Percentiles rank a stretch among this genome's conserved stretches.
phyloP scores from a whole-genome alignment of 768 basidiomycete species.

The Tricholoma flavovirens region DNA sequence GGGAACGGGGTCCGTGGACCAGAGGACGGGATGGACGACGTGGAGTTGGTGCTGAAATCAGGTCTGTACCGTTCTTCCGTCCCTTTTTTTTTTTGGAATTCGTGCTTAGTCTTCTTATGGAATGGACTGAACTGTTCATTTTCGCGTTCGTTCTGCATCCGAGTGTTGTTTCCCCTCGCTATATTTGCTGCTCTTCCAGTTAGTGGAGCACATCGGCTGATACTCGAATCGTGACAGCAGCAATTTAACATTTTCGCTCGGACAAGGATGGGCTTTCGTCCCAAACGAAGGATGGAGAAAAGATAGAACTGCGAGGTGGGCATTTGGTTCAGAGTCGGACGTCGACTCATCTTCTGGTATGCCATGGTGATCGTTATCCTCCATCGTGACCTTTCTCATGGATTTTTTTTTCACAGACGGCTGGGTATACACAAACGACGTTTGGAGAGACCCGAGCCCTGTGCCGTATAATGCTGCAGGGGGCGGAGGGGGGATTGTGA shows the following conservation, averaged over 20 bases:
- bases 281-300: slow-evolving; percentile 74
- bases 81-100: too few relatives aligned
- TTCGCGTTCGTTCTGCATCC: not conserved
- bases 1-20: slow-evolving; percentile 65
- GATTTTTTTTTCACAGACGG: slow-evolving; percentile 43
- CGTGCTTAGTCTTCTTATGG: too few relatives aligned
- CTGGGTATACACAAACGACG: slow-evolving; percentile 79
- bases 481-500: slow-evolving; percentile 45
- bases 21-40: slow-evolving; percentile 68
- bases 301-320: slow-evolving; percentile 58
- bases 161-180: too few relatives aligned
- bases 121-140: too few relatives aligned
- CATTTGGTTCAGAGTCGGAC: slow-evolving; percentile 26
- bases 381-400: not conserved
- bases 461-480: slow-evolving; percentile 28
- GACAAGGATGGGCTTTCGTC: slow-evolving; percentile 50
- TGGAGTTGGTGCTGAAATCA: slow-evolving; percentile 53
- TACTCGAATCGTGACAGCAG: slow-evolving; percentile 48
- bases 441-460: slow-evolving; percentile 53
- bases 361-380: not conserved
- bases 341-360: slow-evolving; percentile 23
- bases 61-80: too few relatives aligned
- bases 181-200: too few relatives aligned
- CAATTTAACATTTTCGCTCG: slow-evolving; percentile 66
- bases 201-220: too few relatives aligned